A percentile compares a stretch with the other conserved stretches of the same genome.
These are phyloP conservation scores for Murraya paniculata DNA, from an alignment of 345 rosid genomes.

Conservation along the genomic window DNA sequence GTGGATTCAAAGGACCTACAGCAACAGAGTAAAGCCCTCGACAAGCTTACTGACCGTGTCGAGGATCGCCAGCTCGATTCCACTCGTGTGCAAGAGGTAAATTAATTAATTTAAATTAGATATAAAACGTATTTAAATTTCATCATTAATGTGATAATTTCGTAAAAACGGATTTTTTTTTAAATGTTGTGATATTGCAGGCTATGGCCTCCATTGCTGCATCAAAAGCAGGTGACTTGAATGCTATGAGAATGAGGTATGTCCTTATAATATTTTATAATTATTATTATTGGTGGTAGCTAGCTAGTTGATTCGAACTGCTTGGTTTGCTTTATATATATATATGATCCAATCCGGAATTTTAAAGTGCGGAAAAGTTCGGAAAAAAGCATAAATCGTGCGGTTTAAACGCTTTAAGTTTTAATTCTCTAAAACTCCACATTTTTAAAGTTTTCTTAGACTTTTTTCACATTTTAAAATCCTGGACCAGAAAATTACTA, in stretches of 20 bases:
- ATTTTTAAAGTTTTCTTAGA: no score
- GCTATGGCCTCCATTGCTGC: constrained; percentile 98
- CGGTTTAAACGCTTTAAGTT: no score
- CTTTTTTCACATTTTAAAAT: no score
- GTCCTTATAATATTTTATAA: not conserved
- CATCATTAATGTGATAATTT: not conserved
- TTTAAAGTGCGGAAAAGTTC: no score
- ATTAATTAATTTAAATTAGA: not conserved
- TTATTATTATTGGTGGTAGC: not conserved
- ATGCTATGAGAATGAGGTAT: constrained; percentile 87
- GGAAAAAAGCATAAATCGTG: no score
- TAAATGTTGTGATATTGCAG: constrained; percentile 26
- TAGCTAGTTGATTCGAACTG: not conserved
- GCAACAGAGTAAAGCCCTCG: constrained; percentile 95
- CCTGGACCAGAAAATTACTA: no score
- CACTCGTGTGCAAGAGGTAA: constrained; percentile 86
- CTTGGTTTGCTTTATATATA: not conserved
- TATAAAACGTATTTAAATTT: not conserved
- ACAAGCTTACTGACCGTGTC: constrained; percentile 97
- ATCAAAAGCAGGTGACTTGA: constrained; percentile 74
- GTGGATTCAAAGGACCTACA: constrained; percentile 90
- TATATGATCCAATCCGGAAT: no score
- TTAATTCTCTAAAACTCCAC: no score
- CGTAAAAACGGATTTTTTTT: not conserved
- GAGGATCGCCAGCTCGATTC: constrained; percentile 99